Conservation (phyloP, 805 yeast genomes). For the Blastobotrys mokoenaii region DNA sequence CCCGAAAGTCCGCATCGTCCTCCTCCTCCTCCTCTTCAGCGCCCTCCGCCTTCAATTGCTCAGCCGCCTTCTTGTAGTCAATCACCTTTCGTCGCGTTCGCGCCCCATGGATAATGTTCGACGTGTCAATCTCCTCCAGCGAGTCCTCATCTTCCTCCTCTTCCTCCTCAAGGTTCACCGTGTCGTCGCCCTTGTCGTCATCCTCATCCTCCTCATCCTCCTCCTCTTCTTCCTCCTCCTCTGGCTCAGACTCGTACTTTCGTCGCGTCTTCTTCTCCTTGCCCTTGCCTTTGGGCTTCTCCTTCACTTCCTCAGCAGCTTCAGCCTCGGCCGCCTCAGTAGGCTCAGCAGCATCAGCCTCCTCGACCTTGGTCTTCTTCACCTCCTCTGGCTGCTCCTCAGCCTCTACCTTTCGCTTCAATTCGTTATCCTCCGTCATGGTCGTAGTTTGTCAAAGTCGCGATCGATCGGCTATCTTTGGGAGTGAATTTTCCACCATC, state of each 20-base stretch:
- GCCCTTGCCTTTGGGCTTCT: conserved; percentile 4
- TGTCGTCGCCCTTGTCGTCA: conserved; percentile 42
- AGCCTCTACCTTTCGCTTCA: conserved; percentile 19
- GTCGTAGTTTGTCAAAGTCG: no score
- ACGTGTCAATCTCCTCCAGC: conserved; percentile 66
- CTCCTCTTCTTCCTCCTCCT: conserved; percentile 37
- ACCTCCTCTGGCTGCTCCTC: conserved; percentile 12
- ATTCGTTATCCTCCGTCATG: conserved; percentile 4
- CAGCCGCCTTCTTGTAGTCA: conserved; percentile 77
- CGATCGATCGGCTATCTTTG: no score
- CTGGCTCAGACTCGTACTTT: conserved; percentile 34
- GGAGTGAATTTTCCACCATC: not conserved
- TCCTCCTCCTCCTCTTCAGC: conserved; percentile 34
- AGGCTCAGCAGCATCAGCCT: conserved; percentile 9
- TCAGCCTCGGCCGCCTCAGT: conserved; percentile 9
- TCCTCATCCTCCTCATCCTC: conserved; percentile 28
- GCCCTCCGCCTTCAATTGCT: conserved; percentile 49
- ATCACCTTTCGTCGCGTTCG: conserved; percentile 87
- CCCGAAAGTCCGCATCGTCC: conserved; percentile 47
- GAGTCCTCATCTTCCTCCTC: conserved; percentile 74
- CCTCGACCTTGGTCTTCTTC: conserved; percentile 10
- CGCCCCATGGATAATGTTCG: conserved; percentile 68
- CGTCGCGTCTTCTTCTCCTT: conserved; percentile 6
- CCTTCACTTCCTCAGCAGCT: conserved; percentile 6
- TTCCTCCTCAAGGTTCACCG: conserved; percentile 32